Base-by-base conservation (phyloP, 345 rosid genomes). In the Brassica nigra region DNA sequence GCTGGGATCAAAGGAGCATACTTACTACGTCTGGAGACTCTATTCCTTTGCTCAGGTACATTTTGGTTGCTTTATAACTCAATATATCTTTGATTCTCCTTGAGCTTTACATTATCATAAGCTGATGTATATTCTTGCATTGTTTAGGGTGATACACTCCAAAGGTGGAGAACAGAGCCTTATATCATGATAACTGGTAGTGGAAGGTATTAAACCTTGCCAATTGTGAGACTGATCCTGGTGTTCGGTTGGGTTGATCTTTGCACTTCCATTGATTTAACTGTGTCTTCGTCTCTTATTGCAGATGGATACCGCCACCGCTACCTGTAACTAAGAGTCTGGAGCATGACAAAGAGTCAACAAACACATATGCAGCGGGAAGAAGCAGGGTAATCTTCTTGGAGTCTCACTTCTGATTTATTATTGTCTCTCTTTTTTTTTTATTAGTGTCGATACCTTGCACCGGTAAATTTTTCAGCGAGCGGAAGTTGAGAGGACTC, bases 141-240 rank as follows among this genome's bases (percentile, higher is more conserved):
- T 67, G 2, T 62, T 62, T 68, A 95, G 98, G 99, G 99, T 73
- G 99, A 96, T 85, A 91, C 98, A 76, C 95, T 91, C 82, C 98
- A 89, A 81, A 89, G 98, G 85, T 91, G 97, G 99, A 87, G 99
- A 84, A 93, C 97, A 33, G 97, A 96, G 74, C 98, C 98, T 58
- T 96, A 92, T 84, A 96, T 96, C 83, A 93, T 93, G 98, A 92
- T 96, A 82, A 92, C 92, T 79, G 99, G 98, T 65, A 96, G 99
- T 83, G 99, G 99, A 83, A 93, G 99, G 98, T 95, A 88, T 66
- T 20, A 16, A 74, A 66, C 10, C 34, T 57, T 14, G 20, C 44
- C 47, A 57, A 23, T 23, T 23, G 27, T 23, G 27, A 23, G 27
- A 23, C 27, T 23, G 27, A 23, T 23, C 27, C 27, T 23, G 11